A percentile compares a stretch with the other conserved stretches of the same genome.
These are phyloP conservation scores for Sonneratia alba DNA, from an alignment of 345 rosid species.

Conservation along the genomic window DNA sequence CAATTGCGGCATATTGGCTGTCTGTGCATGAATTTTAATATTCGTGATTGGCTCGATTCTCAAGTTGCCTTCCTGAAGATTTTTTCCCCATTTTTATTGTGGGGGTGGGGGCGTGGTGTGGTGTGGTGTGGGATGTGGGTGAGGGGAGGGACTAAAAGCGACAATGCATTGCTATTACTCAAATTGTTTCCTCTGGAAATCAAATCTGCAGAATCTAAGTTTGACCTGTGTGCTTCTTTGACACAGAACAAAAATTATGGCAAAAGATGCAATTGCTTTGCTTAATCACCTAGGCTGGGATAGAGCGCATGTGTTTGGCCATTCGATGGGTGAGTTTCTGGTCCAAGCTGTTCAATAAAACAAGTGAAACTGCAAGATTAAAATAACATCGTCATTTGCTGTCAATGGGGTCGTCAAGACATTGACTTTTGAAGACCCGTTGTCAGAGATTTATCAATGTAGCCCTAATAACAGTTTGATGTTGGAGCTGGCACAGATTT, in stretches of 20 bases:
- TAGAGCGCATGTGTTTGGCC: conserved; percentile 77
- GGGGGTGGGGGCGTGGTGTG: no score
- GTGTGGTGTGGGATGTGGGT: no score
- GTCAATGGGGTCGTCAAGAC: neutral
- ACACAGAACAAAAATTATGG: conserved; percentile 77
- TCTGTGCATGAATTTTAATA: neutral
- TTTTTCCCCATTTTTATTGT: no score
- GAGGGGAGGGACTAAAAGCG: no score
- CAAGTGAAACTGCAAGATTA: neutral
- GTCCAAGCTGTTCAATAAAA: neutral
- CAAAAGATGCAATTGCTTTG: conserved; percentile 70
- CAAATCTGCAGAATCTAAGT: neutral
- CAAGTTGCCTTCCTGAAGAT: neutral
- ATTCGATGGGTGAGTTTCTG: conserved; percentile 77
- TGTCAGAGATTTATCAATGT: neutral
- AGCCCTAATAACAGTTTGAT: neutral
- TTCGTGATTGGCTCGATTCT: neutral
- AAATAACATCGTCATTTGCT: neutral
- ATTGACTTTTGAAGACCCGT: neutral
- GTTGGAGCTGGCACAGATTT: neutral
- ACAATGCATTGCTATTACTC: no score
- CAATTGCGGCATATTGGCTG: neutral
- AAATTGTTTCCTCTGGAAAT: neutral
- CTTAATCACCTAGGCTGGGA: conserved; percentile 90
- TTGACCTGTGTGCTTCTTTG: conserved; percentile 1